These are phyloP conservation scores for Plectosphaerella cucumerina DNA, from an alignment of 2,329 filamentous ascomycete genomes.

Conservation along the genomic window DNA sequence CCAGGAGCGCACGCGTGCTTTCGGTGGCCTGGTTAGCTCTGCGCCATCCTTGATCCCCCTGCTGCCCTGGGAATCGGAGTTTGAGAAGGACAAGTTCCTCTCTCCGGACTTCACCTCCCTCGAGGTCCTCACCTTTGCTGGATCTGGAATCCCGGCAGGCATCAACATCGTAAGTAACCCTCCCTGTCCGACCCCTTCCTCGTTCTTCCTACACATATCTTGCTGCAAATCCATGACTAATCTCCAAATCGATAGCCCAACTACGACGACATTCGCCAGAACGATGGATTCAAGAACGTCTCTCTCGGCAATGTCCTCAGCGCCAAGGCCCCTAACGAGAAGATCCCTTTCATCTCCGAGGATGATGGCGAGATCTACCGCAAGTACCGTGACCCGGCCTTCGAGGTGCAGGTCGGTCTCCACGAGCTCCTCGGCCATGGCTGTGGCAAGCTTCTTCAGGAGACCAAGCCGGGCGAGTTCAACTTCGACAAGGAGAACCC, in stretches of 20 bases:
- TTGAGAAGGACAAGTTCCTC: conserved; percentile 94
- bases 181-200: too few species aligned
- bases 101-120: conserved; percentile 94
- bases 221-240: too few species aligned
- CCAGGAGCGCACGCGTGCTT: conserved; percentile 80
- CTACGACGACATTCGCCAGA: conserved; percentile 75
- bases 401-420: conserved; percentile 93
- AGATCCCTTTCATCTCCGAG: conserved; percentile 82
- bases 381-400: conserved; percentile 79
- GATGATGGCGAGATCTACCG: conserved; percentile 74
- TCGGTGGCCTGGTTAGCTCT: conserved; percentile 76
- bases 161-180: conserved; percentile 51
- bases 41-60: conserved; percentile 83
- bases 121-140: conserved; percentile 77
- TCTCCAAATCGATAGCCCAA: conserved; percentile 38
- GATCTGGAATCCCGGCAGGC: conserved; percentile 62
- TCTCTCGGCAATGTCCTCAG: conserved; percentile 89
- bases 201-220: too few species aligned
- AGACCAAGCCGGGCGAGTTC: conserved; percentile 74
- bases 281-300: conserved; percentile 87
- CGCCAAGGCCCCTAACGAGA: conserved; percentile 88
- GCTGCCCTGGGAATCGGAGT: conserved; percentile 81
- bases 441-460: conserved; percentile 89
- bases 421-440: conserved; percentile 88
- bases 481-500: conserved; percentile 86